Base-by-base conservation (phyloP, 2,329 filamentous ascomycete genomes). In the Pseudogymnoascus sp. region DNA sequence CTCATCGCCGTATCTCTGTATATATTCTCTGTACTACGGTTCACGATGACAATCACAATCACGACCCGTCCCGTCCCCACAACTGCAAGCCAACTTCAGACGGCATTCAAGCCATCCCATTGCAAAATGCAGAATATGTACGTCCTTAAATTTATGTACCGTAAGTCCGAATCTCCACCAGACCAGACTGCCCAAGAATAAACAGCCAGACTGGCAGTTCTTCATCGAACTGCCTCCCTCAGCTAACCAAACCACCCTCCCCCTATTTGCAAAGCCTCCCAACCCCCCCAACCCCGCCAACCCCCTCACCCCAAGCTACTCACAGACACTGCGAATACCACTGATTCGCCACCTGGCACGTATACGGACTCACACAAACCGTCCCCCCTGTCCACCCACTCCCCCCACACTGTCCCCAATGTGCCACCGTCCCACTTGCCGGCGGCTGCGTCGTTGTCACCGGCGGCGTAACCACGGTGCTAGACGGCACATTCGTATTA, bases 291-390 rank as follows among this genome's bases (percentile, higher is more conserved):
- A 40, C n/a, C 3, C 39, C 39, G 18, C 18, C 4, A 45, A 6
- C 18, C 40, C 40, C 4, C 18, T 23, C 40, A 23, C 40, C 40
- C 2, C 2, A 14, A 12, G 5, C 12, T n/a, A 64, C 16, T 71
- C 71, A 75, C 68, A 73, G 67, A 69, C 74, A 75, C 69, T 76
- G 74, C 31, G 67, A 73, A 65, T 77, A 77, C 65, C 72, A 77
- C n/a, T 66, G 64, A 68, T 74, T 77, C 65, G 66, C 62, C 51
- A 67, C 66, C 29, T 70, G 72, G 69, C 75, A 77, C 29, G 66
- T 71, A 54, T 67, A 72, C 18, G 71, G 71, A 14, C 68, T 66
- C 5, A 67, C 71, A 68, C 75, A 77, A 6, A 65, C 64, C 18
- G 71, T 74, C 21, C 71, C 64, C 47, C 74, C 75, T n/a, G 64